Evolutionary conservation across 805 yeast genomes (phyloP).

Genomic region (Candida qinlingensis): DNA sequence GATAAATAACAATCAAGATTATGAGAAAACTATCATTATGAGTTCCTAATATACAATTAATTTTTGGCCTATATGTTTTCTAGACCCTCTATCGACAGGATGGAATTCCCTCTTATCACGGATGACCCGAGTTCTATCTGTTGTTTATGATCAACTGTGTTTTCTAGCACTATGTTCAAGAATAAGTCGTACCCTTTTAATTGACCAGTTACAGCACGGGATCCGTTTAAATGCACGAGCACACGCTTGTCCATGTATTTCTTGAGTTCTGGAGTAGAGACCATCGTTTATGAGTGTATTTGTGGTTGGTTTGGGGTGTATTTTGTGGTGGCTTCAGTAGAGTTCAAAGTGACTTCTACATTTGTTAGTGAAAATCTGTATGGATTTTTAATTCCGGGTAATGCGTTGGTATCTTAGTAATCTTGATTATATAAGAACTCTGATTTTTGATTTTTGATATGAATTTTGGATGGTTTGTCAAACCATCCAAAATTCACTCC

Average conservation of each 20-base stretch:
- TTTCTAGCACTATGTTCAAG: constrained; percentile 64
- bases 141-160: constrained; percentile 48
- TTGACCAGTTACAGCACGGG: constrained; percentile 72
- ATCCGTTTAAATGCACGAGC: constrained; percentile 69
- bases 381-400: neutral
- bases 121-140: constrained; percentile 55
- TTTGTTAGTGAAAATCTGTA: neutral
- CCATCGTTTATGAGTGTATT: constrained; percentile 31
- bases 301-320: neutral
- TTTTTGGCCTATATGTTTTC: constrained; percentile 15
- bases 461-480: no score
- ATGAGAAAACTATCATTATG: neutral
- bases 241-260: constrained; percentile 74
- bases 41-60: neutral
- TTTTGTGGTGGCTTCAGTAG: no score
- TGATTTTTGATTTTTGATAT: no score
- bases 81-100: constrained; percentile 56
- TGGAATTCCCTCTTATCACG: constrained; percentile 75
- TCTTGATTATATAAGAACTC: no score
- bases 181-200: constrained; percentile 80
- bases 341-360: no score
- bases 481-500: neutral
- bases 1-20: constrained; percentile 3
- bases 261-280: constrained; percentile 58
- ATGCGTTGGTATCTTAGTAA: neutral